These are phyloP conservation scores for Carnegiea gigantea DNA, from an alignment of 179 eudicot genomes.

Conservation along the genomic window DNA sequence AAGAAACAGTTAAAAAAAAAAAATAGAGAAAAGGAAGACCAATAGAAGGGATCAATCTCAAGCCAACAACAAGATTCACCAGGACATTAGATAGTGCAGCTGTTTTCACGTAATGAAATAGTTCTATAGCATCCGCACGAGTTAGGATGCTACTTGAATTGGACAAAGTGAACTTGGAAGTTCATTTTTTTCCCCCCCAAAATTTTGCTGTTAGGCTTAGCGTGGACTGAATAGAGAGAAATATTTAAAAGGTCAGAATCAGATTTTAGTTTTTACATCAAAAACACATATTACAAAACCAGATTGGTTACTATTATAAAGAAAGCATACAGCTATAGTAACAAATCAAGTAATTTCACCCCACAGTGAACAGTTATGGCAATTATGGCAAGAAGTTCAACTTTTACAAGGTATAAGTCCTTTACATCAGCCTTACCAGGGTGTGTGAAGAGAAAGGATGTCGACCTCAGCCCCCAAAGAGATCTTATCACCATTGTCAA, in stretches of 20 bases:
- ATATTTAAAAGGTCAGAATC: background rate
- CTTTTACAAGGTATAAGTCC: background rate
- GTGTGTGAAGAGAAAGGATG: constrained; percentile 80
- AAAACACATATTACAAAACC: background rate
- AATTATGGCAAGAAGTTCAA: background rate
- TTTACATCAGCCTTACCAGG: constrained; percentile 48
- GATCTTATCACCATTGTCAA: constrained; percentile 82
- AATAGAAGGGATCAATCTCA: too few species aligned
- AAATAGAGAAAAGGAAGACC: too few species aligned
- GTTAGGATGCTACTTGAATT: too few species aligned
- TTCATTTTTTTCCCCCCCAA: background rate
- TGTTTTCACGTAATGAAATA: too few species aligned
- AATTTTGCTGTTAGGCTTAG: background rate
- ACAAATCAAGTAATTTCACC: background rate
- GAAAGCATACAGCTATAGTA: background rate
- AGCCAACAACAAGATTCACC: too few species aligned
- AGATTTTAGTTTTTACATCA: background rate
- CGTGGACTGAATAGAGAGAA: background rate
- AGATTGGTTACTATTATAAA: background rate
- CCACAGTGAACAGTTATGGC: background rate
- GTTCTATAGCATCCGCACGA: too few species aligned
- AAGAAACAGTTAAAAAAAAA: too few species aligned
- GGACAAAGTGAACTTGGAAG: background rate
- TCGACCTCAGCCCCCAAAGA: constrained; percentile 60
- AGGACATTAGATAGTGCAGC: too few species aligned